Evolutionary conservation across 257 asterid genomes (phyloP), one percentile per base, ranked within the genome.

Genomic region (Solanum stenotomum): DNA sequence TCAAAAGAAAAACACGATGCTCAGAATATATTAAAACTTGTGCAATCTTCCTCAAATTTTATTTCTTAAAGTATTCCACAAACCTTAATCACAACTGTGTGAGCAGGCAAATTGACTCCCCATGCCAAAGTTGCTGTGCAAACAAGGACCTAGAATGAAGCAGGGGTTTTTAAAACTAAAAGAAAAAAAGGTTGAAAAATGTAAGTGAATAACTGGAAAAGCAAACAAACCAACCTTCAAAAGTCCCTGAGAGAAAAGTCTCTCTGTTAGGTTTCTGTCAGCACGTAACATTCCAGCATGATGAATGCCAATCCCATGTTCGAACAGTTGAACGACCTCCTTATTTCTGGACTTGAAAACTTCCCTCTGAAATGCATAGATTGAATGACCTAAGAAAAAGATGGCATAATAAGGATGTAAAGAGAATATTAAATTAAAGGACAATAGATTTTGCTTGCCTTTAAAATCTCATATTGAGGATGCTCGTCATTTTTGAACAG

Each of bases 91-190:
- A 97, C 99, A 91, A 97, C 99, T 76, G 99, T 97, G 90, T 97
- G 99, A 92, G 99, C 99, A 84, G 99, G 99, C 89, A 97, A 94
- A 94, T 97, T 97, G 79, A 97, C 99, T 90, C 99, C 99, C 99
- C 99, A 97, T 27, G 99, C 99, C 93, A 97, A 92, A 87, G 99
- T 97, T 87, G 99, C 99, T 44, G 99, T 97, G 94, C 99, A 97
- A 70, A 97, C 98, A 86, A 97, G 98, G 67, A 97, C 98, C 99
- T 97, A 92, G 65, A 90, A 88, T 34, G 87, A 74, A 74, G 6
- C 90, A 67, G 85, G 86, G 16, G 68, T 40, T 33, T 78, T 35
- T 42, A 90, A 86, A 88, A 90, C 87, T 35, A 85, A 89, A 86
- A 77, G 86, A 88, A 77, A 27, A 59, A 86, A 87, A 65, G 72